Evolutionary conservation across 805 yeast genomes (phyloP), one percentile per base, ranked within the genome.

Genomic region (Yarrowia sp.): DNA sequence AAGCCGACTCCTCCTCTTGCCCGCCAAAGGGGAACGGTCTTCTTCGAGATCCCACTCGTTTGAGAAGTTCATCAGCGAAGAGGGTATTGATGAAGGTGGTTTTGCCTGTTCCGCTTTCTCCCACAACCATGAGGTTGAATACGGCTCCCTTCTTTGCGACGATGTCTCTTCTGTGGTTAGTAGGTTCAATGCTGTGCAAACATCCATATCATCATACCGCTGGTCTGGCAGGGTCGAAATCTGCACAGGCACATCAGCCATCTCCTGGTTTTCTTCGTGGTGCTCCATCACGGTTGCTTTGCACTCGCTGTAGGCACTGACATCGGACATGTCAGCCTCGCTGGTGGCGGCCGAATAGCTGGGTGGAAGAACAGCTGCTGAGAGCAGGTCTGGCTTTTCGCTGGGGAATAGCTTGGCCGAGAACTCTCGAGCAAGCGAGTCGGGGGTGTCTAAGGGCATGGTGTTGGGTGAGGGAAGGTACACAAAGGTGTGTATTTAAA

Each of bases 91-190:
- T 76, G 71, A 90, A 89, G 0, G 93, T 86, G 32, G 87, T 81
- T 70, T 89, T 88, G 1, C 96, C 96, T 2, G 86, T 79, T 3
- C 92, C 92, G 72, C 84, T 83, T 67, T 85, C 86, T 8, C 96
- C 96, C 63, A 86, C 83, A 13, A 89, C 84, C 84, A 89, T 82
- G 66, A 92, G 71, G 61, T 95, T 90, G 76, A 90, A 88, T 31
- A 86, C 79, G 33, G 90, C 85, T 17, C 97, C 97, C 15, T 72
- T 69, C 66, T 76, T 73, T 47, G 78, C 76, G 39, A 78, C 78
- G 61, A 76, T 76, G 66, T 74, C 73, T 69, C 74, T 75, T 64
- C 77, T 74, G 51, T 41, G 50, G 64, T 58, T 58, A 58, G 64
- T 58, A 33, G 64, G 28, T 55, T 55, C 42, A 55, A 17, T 14